Evolutionary conservation across 2,329 filamentous ascomycete genomes (phyloP).

Genomic region (Didymella pomorum): DNA sequence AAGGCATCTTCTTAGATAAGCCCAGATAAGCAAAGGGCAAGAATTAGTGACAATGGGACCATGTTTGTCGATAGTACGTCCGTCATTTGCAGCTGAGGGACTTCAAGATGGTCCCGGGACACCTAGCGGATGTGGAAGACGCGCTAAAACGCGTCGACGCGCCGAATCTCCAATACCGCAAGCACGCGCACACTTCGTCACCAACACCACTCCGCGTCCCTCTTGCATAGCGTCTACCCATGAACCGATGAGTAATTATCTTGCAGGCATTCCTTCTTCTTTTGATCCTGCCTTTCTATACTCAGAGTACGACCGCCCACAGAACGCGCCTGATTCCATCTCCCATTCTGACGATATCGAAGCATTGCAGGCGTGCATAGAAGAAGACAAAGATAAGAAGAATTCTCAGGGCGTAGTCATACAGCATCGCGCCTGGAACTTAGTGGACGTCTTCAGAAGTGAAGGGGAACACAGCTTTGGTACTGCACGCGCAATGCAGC

Average conservation of each 20-base stretch:
- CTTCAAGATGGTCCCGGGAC: background rate
- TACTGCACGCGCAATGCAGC: constrained; percentile 28
- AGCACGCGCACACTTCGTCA: background rate
- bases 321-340: constrained; percentile 30
- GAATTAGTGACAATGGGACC: too few relatives aligned
- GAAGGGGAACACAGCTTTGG: constrained; percentile 54
- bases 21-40: too few relatives aligned
- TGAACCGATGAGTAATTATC: constrained; percentile 40
- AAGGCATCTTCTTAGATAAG: too few relatives aligned
- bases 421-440: constrained; percentile 60
- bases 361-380: constrained; percentile 52
- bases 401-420: constrained; percentile 58
- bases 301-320: constrained; percentile 51
- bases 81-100: background rate
- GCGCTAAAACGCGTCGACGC: constrained; percentile 27
- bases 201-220: background rate
- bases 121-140: constrained; percentile 14
- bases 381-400: constrained; percentile 54
- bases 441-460: constrained; percentile 58
- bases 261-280: constrained; percentile 53
- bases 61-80: background rate
- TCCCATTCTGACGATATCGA: constrained; percentile 59
- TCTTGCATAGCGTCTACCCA: constrained; percentile 9
- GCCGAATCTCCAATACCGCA: constrained; percentile 5
- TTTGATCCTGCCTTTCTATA: constrained; percentile 61